A percentile compares a stretch with the other conserved stretches of the same genome.
These are phyloP conservation scores for Leucogyrophana mollusca DNA, from an alignment of 768 basidiomycete genomes.

Conservation along the genomic window DNA sequence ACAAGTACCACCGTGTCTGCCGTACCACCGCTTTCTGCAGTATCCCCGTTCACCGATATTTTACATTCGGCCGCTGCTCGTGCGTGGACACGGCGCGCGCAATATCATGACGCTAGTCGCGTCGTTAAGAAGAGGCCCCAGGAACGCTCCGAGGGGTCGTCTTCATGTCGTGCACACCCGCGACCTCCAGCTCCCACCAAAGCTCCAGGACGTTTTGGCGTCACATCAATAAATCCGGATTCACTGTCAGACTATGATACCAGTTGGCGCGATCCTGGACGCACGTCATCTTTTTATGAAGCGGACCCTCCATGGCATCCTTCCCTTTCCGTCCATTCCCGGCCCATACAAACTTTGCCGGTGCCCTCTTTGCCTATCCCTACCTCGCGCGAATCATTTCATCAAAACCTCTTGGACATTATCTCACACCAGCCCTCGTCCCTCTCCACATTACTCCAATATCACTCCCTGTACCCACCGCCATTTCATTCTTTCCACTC, in stretches of 20 bases:
- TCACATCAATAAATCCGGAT: conserved; percentile 18
- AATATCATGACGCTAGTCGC: conserved; percentile 5
- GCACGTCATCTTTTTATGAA: conserved; percentile 3
- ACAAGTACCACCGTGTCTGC: conserved; percentile 8
- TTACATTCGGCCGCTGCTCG: conserved; percentile 50
- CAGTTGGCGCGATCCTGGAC: conserved; percentile 23
- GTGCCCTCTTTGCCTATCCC: conserved; percentile 24
- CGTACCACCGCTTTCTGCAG: conserved; percentile 2
- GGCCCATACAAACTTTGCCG: conserved; percentile 2
- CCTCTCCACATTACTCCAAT: conserved; percentile 15
- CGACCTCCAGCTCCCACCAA: not conserved
- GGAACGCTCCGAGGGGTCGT: not conserved
- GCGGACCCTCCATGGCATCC: conserved; percentile 8
- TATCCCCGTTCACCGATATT: conserved; percentile 34
- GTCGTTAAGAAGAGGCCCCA: not conserved
- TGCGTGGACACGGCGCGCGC: conserved; percentile 40
- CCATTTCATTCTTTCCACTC: conserved; percentile 25
- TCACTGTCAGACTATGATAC: conserved; percentile 24
- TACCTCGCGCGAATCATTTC: conserved; percentile 32
- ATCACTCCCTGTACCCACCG: conserved; percentile 25
- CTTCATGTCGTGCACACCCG: not conserved
- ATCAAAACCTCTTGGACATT: conserved; percentile 27
- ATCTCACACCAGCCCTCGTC: conserved; percentile 15
- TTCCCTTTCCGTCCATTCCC: conserved; percentile 3
- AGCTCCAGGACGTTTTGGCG: not conserved